Base-by-base conservation (phyloP, 805 yeast species). In the Monosporozyma solicola region DNA sequence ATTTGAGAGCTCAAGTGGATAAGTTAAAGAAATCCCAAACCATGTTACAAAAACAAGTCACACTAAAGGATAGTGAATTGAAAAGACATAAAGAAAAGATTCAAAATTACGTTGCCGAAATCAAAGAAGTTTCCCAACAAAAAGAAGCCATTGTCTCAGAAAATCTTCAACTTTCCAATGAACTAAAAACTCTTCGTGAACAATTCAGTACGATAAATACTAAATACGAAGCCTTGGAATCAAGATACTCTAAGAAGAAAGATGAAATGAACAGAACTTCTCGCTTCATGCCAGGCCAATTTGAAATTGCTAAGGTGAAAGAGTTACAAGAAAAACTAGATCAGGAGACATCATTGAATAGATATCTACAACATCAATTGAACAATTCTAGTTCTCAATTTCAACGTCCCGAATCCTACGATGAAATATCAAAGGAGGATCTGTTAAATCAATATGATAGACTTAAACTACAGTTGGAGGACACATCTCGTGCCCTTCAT, bases 401-500 rank as follows among this genome's bases (percentile, higher is more conserved):
- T 27, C 49, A 22, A 43, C 46, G 29, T 43, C 16, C 46, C 1
- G 49, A 48, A 24, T 33, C 53, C 15, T 8, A 39, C 15, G 43
- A 22, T 20, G 64, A 55, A 54, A 66, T 24, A 43, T 49, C 32
- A n/a, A 53, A 41, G 8, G 57, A 57, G 27, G 60, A 61, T 15
- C n/a, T 58, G 15, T 11, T 53, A 13, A 45, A 31, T 22, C 53
- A 33, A 1, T 79, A 72, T 59, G 74, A 78, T 11, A 68, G 68
- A 32, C 67, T 82, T 57, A 78, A 76, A 51, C 64, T 80, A 8
- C 77, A 78, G 54, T 63, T 82, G 24, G 77, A 80, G 54, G 85
- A 82, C 53, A 74, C 72, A 22, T 70, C 74, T 54, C 82, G 80
- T 9, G 61, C 71, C 3, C 59, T 81, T 51, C 71, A 79, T 46